These are phyloP conservation scores for Tetrahymena malaccensis DNA, from an alignment of 73 alveolate genomes.

Conservation along the genomic window DNA sequence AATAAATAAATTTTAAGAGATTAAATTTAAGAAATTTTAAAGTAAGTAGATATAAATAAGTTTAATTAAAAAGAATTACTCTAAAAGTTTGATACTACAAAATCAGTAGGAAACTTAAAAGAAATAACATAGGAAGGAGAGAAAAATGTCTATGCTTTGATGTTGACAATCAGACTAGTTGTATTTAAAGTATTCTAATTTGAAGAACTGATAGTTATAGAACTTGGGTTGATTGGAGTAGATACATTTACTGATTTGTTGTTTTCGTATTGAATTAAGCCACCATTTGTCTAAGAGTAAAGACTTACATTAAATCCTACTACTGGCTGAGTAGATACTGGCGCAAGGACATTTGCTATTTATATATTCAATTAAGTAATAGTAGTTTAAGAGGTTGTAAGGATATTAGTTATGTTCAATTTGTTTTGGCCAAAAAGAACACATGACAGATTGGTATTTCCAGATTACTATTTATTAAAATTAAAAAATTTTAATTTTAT, in stretches of 20 bases:
- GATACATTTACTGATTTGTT: background rate
- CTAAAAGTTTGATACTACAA: background rate
- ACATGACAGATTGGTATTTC: background rate
- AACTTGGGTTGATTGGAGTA: background rate
- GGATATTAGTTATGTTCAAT: background rate
- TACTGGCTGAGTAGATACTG: background rate
- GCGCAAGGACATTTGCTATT: background rate
- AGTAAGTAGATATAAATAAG: no score
- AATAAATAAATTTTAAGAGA: no score
- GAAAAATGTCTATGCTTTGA: background rate
- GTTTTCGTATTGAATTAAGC: background rate
- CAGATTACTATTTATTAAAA: background rate
- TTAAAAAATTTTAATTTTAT: background rate
- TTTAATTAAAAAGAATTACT: background rate
- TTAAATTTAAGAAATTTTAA: no score
- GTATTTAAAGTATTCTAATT: background rate
- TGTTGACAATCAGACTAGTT: background rate
- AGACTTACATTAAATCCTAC: background rate
- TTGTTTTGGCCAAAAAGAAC: background rate
- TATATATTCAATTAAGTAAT: background rate
- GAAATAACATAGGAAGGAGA: background rate
- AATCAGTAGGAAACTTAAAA: background rate
- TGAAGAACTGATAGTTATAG: background rate
- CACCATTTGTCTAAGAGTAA: background rate
- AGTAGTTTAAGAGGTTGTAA: background rate